Evolutionary conservation across 306 rosid genomes (phyloP).

Genomic region (Acacia crassicarpa): DNA sequence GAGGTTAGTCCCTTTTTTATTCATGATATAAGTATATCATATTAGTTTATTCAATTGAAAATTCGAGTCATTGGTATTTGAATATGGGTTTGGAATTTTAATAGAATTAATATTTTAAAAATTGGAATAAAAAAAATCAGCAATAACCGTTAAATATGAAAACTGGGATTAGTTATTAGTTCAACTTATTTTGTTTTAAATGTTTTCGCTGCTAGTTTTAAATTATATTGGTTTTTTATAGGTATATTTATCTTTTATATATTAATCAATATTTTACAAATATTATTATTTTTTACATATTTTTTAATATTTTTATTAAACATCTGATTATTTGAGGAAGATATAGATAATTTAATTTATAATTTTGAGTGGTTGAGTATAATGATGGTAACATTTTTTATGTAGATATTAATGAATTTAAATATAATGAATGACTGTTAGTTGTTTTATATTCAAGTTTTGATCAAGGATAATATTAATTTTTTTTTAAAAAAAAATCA

Average conservation of each 20-base stretch:
- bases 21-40: not conserved
- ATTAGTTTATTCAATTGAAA: not conserved
- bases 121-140: not conserved
- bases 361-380: not conserved
- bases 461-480: not conserved
- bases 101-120: not conserved
- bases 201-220: not conserved
- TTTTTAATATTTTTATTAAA: no score
- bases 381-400: not conserved
- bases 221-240: not conserved
- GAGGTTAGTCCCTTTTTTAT: conserved; percentile 51
- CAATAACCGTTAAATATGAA: not conserved
- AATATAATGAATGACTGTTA: not conserved
- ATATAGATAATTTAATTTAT: not conserved
- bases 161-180: not conserved
- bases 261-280: not conserved
- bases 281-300: not conserved
- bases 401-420: not conserved
- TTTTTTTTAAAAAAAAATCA: no score
- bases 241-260: not conserved
- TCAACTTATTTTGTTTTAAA: not conserved
- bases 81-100: not conserved
- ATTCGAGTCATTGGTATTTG: not conserved
- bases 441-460: not conserved
- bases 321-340: not conserved